Evolutionary conservation across 2,329 filamentous ascomycete species (phyloP), one percentile per base, ranked within the genome.

Genomic region (Tolypocladium capitatum): DNA sequence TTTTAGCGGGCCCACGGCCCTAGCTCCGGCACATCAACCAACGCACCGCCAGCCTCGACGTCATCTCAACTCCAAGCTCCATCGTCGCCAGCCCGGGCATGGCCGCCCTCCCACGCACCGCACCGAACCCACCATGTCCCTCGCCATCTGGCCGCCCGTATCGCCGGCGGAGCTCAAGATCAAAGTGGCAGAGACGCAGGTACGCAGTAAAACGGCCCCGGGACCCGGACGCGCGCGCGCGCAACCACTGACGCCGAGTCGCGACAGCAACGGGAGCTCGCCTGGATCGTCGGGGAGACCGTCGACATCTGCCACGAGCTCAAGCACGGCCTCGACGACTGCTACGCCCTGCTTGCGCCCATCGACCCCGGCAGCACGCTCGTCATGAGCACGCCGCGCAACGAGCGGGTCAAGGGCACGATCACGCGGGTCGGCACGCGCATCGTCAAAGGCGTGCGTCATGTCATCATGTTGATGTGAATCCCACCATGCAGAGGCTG

Each of bases 361-460:
- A 76, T 83, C 53, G 88, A 94, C 60, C 82, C 84, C 1, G 89
- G 89, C 9, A 90, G 83, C 57, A 98, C 91, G 1, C 78, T 98
- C 28, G 90, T 92, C 30, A 76, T 98, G 55, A 92, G 86, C 52
- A 94, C 90, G 14, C 77, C 84, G 48, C 80, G 90, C 48, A 91
- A 87, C 48, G 92, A 98, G 69, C 81, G 78, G 55, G 81, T 97
- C 52, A 98, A 98, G 65, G 92, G 92, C 18, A 86, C 88, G 57
- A 80, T 97, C 51, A 97, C 91, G 1, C 80, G 92, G 47, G 80
- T 94, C 33, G 92, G 92, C 35, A 87, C 87, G n/a, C 81, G 84
- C 46, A 84, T 98, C 53, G 84, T 94, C 53, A 95, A 94, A 64
- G 91, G 89, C 55, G 86, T 90, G 72, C 57, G 82, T 74, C 6